phyloP scores from a whole-genome alignment of 768 basidiomycete genomes.

The Termitomyces bulborhizus region DNA sequence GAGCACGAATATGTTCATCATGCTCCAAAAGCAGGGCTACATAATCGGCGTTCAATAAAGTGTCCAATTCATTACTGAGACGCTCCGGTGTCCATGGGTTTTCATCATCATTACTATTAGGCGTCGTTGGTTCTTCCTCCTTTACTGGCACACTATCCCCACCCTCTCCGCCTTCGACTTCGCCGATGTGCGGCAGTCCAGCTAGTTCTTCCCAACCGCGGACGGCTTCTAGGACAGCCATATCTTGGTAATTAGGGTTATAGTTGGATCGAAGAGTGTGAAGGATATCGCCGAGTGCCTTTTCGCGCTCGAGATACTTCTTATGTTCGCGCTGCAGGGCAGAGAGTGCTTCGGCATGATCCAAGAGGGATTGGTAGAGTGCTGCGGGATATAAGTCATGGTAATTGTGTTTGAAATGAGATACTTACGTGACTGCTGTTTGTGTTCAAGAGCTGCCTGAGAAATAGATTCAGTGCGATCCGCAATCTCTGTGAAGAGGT shows the following conservation, averaged over 20 bases:
- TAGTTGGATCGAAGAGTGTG: conserved; percentile 76
- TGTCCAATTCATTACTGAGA: conserved; percentile 52
- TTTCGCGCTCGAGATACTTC: conserved; percentile 69
- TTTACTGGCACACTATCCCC: conserved; percentile 26
- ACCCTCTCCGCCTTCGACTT: conserved; percentile 44
- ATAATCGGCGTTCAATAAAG: conserved; percentile 59
- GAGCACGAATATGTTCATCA: conserved; percentile 57
- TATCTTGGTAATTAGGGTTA: conserved; percentile 99
- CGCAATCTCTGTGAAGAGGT: conserved; percentile 52
- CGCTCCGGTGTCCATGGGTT: conserved; percentile 54
- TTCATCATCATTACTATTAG: conserved; percentile 45
- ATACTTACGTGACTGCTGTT: conserved; percentile 77
- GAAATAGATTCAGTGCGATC: conserved; percentile 75
- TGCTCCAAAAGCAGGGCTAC: conserved; percentile 72
- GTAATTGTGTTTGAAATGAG: not conserved
- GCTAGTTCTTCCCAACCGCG: conserved; percentile 85
- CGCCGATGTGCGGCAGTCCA: conserved; percentile 65
- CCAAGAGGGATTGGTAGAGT: conserved; percentile 67
- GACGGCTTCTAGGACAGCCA: conserved; percentile 96
- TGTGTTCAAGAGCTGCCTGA: conserved; percentile 74
- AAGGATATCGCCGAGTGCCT: conserved; percentile 77
- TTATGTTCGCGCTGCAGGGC: conserved; percentile 70
- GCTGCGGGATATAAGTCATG: conserved; percentile 37
- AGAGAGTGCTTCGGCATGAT: conserved; percentile 70
- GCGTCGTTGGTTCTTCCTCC: conserved; percentile 23